These are phyloP conservation scores for Ganoderma meredithae DNA, from an alignment of 1,284 basidiomycete genomes.

Conservation along the genomic window DNA sequence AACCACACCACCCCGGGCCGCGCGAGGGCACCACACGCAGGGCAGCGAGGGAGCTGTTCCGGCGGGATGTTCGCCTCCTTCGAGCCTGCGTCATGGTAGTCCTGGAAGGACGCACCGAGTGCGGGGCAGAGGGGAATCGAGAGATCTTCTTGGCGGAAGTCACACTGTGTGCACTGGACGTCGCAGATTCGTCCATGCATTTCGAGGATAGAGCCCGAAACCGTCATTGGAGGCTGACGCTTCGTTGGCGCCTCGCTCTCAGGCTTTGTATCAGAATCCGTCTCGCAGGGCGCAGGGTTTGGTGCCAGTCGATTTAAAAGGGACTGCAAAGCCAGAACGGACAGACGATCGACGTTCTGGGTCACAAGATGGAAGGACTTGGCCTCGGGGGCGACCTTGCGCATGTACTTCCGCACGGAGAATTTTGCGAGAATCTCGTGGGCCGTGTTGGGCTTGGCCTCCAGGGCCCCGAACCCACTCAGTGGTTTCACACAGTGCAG, in stretches of 20 bases:
- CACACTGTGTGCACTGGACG: conserved; percentile 32
- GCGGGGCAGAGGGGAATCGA: conserved; percentile 41
- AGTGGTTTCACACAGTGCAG: not conserved
- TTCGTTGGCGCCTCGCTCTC: not conserved
- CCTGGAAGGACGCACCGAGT: conserved; percentile 31
- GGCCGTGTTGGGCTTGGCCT: conserved; percentile 45
- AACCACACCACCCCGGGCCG: conserved; percentile 53
- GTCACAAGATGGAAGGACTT: conserved; percentile 44
- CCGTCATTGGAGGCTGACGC: not conserved
- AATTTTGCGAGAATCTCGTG: conserved; percentile 44
- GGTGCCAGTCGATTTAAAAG: not conserved
- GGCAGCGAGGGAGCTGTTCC: conserved; percentile 44
- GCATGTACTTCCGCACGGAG: conserved; percentile 31
- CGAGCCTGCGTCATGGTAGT: conserved; percentile 30
- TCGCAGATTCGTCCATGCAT: conserved; percentile 48
- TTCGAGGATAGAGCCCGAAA: conserved; percentile 32
- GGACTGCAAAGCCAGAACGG: conserved; percentile 37
- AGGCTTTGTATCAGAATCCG: not conserved
- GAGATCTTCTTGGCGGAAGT: conserved; percentile 30
- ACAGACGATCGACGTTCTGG: conserved; percentile 51
- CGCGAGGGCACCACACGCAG: conserved; percentile 41
- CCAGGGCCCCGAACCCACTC: conserved; percentile 26
- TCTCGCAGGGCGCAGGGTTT: not conserved
- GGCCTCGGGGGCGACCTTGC: conserved; percentile 34
- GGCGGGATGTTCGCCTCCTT: conserved; percentile 35